Conservation (phyloP, 139 green algal species). For the Nannochloris sp. region DNA sequence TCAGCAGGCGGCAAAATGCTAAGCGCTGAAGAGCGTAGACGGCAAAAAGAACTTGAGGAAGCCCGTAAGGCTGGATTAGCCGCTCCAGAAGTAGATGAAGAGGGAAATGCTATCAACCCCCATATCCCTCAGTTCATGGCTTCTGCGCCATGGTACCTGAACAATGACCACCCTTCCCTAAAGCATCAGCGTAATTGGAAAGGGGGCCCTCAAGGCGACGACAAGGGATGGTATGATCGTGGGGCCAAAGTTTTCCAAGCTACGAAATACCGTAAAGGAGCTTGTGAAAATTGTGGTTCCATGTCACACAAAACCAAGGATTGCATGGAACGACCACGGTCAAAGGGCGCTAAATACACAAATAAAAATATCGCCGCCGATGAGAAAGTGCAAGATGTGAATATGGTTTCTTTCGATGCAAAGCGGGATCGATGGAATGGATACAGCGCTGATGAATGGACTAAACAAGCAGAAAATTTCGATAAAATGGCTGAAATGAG, state of each 20-base stretch:
- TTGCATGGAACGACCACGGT: slow-evolving; percentile 90
- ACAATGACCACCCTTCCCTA: slow-evolving; percentile 72
- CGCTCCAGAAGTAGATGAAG: slow-evolving; percentile 87
- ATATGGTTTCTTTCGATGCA: slow-evolving; percentile 73
- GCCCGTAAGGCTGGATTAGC: slow-evolving; percentile 91
- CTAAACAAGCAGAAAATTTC: slow-evolving; percentile 53
- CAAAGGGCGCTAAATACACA: slow-evolving; percentile 77
- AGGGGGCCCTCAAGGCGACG: slow-evolving; percentile 39
- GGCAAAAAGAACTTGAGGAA: slow-evolving; percentile 85
- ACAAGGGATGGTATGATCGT: slow-evolving; percentile 81
- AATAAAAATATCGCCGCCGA: slow-evolving; percentile 92
- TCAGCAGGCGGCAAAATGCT: slow-evolving; percentile 10
- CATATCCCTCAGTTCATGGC: slow-evolving; percentile 99
- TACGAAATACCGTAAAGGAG: slow-evolving; percentile 92
- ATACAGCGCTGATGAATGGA: slow-evolving; percentile 78
- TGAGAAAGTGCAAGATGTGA: slow-evolving; percentile 86
- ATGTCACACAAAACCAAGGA: slow-evolving; percentile 95
- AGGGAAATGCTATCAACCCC: slow-evolving; percentile 98
- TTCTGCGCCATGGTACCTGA: slow-evolving; percentile 95
- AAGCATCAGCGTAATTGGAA: slow-evolving; percentile 99
- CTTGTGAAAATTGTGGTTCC: slow-evolving; percentile 95
- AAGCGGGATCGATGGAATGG: slow-evolving; percentile 95
- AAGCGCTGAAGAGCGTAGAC: slow-evolving; percentile 20
- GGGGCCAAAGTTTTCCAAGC: slow-evolving; percentile 89
- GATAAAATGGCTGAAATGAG: slow-evolving; percentile 60